A percentile compares a stretch with the other conserved stretches of the same genome.
phyloP scores from a whole-genome alignment of 148 eudicot species.

The Oxyria digyna region DNA sequence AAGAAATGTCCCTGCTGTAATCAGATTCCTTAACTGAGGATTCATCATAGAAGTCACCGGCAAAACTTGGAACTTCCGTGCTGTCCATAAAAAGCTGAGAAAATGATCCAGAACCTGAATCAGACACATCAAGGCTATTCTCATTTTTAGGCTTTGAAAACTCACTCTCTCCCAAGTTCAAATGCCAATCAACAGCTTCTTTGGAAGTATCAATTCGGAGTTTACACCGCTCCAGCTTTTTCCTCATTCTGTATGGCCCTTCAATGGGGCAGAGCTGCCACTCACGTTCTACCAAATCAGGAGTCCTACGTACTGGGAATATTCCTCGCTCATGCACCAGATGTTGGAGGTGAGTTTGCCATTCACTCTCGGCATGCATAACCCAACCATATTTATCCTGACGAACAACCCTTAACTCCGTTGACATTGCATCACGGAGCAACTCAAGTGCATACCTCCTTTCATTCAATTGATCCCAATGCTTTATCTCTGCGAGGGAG shows the following conservation, averaged over 20 bases:
- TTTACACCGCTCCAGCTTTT: constrained; percentile 90
- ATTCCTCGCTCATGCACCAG: constrained; percentile 92
- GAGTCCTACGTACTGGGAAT: constrained; percentile 52
- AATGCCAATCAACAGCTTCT: constrained; percentile 59
- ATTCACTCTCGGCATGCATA: constrained; percentile 95
- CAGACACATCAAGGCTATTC: constrained; percentile 46
- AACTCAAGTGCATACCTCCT: constrained; percentile 76
- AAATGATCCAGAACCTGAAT: constrained; percentile 57
- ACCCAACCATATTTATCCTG: constrained; percentile 99
- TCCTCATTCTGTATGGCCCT: constrained; percentile 96
- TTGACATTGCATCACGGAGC: constrained; percentile 88
- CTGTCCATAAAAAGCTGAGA: constrained; percentile 45
- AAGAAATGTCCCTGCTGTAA: constrained; percentile 45
- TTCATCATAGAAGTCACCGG: constrained; percentile 60
- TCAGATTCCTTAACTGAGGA: constrained; percentile 54
- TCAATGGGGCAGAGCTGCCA: constrained; percentile 99
- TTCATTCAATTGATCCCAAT: constrained; percentile 86
- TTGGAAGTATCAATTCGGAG: constrained; percentile 63
- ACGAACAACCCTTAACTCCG: constrained; percentile 89
- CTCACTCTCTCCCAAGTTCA: constrained; percentile 46
- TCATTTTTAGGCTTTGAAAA: constrained; percentile 44
- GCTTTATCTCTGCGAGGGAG: constrained; percentile 50
- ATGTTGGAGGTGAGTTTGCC: constrained; percentile 96
- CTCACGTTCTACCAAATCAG: constrained; percentile 39
- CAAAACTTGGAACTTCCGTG: constrained; percentile 34